These are phyloP conservation scores for Dactylonectria macrodidyma DNA, from an alignment of 2,329 filamentous ascomycete genomes.

Conservation along the genomic window DNA sequence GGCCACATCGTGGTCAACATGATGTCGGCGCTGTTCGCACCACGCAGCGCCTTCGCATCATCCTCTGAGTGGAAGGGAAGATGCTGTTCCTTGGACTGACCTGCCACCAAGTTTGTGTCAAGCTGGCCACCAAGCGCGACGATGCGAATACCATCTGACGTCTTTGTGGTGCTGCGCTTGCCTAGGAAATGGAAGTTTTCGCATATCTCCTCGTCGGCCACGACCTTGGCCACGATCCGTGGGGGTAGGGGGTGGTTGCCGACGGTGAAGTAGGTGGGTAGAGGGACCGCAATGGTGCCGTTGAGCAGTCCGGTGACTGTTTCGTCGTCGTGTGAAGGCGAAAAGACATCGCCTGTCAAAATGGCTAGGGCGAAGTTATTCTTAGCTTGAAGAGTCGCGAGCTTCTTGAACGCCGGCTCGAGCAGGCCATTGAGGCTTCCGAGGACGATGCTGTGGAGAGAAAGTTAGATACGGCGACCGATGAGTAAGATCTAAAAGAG, in stretches of 20 bases:
- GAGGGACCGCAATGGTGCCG: slow-evolving; percentile 80
- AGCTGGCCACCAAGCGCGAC: slow-evolving; percentile 86
- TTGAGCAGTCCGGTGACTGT: slow-evolving; percentile 75
- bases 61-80: slow-evolving; percentile 83
- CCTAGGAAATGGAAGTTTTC: slow-evolving; percentile 93
- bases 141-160: slow-evolving; percentile 89
- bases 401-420: slow-evolving; percentile 82
- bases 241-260: slow-evolving; percentile 81
- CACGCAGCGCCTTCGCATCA: slow-evolving; percentile 82
- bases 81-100: slow-evolving; percentile 79
- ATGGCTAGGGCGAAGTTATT: slow-evolving; percentile 91
- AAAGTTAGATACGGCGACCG: slow-evolving; percentile 24
- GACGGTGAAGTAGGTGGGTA: slow-evolving; percentile 93
- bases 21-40: slow-evolving; percentile 86
- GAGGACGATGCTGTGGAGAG: slow-evolving; percentile 76
- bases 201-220: slow-evolving; percentile 82
- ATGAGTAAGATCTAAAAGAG: neutral
- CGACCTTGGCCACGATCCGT: slow-evolving; percentile 79
- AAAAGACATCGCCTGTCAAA: slow-evolving; percentile 87
- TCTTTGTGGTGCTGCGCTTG: slow-evolving; percentile 89
- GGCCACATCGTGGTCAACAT: slow-evolving; percentile 93
- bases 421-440: slow-evolving; percentile 88
- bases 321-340: slow-evolving; percentile 70
- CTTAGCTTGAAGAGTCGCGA: slow-evolving; percentile 85
- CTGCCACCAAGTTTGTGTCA: slow-evolving; percentile 72